Evolutionary conservation across 2,329 filamentous ascomycete genomes (phyloP), one percentile per base, ranked within the genome.

Genomic region (Alternaria incomplexa): DNA sequence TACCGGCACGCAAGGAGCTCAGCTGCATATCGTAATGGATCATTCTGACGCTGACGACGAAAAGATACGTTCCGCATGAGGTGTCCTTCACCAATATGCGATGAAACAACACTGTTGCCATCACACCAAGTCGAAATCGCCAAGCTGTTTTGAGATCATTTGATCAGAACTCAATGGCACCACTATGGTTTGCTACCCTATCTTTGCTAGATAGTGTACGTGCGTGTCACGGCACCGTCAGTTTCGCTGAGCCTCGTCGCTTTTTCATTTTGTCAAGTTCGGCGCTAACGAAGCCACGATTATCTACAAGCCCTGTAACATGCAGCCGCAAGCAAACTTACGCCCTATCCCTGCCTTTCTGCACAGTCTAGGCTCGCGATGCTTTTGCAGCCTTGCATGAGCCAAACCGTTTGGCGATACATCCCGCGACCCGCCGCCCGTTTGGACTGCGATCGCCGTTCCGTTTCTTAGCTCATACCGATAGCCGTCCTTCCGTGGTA

Each of bases 271-370:
- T 62, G 44, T 61, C 56, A 11, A 47, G 11, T 48, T 44, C 40
- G 7, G 47, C 65, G 59, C 59, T 60, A 65, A 51, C 25, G 40
- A 51, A 55, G 62, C 64, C 61, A 61, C 58, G 20, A 54, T 26
- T 25, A 17, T 22, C 23, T 28, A 57, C 28, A 23, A 46, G 25
- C 23, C 25, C 20, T 43, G 48, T 22, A 46, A 53, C 12, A 36
- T 48, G 36, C 30, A 46, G 43, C 48, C 40, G 36, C 43, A 43
- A 52, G 55, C 50, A 48, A 56, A 60, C 53, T 36, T 51, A 28
- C 12, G 26, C 61, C 32, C 40, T 50, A 40, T 30, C 23, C 58
- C 48, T 30, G 20, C 25, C 28, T 43, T 50, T 15, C 15, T 22
- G 43, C 23, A 17, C 28, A 28, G 15, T 40, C 40, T 54, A 36